Evolutionary conservation across 352 stramenopile species (phyloP).

Genomic region (Phytophthora niederhauseri): DNA sequence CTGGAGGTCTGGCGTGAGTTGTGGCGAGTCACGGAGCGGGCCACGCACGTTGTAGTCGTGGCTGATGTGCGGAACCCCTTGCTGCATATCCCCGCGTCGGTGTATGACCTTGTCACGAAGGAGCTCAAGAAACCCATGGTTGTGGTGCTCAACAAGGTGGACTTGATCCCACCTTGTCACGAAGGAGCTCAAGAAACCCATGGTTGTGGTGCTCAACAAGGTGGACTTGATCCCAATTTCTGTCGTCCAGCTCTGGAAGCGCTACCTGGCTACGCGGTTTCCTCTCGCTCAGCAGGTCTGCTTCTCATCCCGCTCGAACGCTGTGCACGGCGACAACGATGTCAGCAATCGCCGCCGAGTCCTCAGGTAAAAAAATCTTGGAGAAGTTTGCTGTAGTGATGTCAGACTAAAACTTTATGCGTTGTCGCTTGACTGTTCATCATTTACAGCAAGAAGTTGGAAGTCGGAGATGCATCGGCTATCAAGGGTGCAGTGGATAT

Average conservation of each 20-base stretch:
- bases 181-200: slow-evolving; percentile 71
- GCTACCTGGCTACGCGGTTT: slow-evolving; percentile 67
- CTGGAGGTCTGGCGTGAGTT: slow-evolving; percentile 87
- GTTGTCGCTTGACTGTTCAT: background rate
- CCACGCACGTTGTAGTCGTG: slow-evolving; percentile 81
- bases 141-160: slow-evolving; percentile 88
- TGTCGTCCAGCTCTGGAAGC: slow-evolving; percentile 72
- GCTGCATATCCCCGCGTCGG: slow-evolving; percentile 78
- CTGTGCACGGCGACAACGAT: slow-evolving; percentile 70
- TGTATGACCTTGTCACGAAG: slow-evolving; percentile 82
- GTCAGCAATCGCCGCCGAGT: slow-evolving; percentile 72
- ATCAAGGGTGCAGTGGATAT: slow-evolving; percentile 73
- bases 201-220: slow-evolving; percentile 89
- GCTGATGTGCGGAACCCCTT: slow-evolving; percentile 83
- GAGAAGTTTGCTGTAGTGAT: background rate
- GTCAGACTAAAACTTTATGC: background rate
- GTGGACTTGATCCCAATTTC: slow-evolving; percentile 73
- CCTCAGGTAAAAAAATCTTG: slow-evolving; percentile 44
- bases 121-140: slow-evolving; percentile 79
- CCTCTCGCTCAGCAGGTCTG: slow-evolving; percentile 69
- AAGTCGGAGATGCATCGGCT: slow-evolving; percentile 72
- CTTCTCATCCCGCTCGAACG: slow-evolving; percentile 81
- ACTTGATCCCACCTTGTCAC: slow-evolving; percentile 81
- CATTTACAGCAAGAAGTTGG: slow-evolving; percentile 66
- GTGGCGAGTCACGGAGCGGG: slow-evolving; percentile 86